Conservation (phyloP, 495 filamentous ascomycete genomes). For the Neurospora sp. region DNA sequence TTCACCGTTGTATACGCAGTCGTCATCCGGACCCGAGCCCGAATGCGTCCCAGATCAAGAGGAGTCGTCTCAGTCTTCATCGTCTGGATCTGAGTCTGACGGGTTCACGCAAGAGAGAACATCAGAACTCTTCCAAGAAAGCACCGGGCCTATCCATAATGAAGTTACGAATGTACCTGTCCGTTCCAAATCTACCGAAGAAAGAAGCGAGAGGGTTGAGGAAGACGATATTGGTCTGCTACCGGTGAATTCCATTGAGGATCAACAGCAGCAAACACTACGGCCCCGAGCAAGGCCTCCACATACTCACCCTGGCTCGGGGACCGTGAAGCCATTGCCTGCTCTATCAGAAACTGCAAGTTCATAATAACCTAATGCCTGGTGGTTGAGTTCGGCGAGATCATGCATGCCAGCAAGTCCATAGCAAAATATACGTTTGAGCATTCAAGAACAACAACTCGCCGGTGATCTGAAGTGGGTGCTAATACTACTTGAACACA, state of each 20-base stretch:
- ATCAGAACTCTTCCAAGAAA: neutral
- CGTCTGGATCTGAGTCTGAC: neutral
- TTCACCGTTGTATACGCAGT: neutral
- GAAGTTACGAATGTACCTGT: neutral
- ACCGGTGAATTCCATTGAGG: neutral
- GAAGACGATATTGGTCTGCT: neutral
- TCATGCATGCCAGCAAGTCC: neutral
- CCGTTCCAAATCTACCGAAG: neutral
- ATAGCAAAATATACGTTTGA: neutral
- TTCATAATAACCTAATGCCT: neutral
- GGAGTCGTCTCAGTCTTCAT: neutral
- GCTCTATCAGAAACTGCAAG: conserved; percentile 38
- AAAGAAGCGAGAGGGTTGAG: neutral
- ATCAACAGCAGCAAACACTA: neutral
- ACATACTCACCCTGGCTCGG: conserved; percentile 9
- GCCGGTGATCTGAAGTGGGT: neutral
- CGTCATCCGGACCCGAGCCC: neutral
- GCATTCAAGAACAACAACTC: neutral
- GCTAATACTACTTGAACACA: neutral
- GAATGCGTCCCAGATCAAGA: neutral
- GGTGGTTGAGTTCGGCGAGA: neutral
- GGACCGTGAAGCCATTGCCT: conserved; percentile 37
- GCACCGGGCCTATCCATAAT: neutral
- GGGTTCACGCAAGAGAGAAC: neutral
- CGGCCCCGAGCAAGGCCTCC: neutral